Evolutionary conservation across 2,329 filamentous ascomycete species (phyloP), one percentile per base, ranked within the genome.

Genomic region (Epicoccum nigrum): DNA sequence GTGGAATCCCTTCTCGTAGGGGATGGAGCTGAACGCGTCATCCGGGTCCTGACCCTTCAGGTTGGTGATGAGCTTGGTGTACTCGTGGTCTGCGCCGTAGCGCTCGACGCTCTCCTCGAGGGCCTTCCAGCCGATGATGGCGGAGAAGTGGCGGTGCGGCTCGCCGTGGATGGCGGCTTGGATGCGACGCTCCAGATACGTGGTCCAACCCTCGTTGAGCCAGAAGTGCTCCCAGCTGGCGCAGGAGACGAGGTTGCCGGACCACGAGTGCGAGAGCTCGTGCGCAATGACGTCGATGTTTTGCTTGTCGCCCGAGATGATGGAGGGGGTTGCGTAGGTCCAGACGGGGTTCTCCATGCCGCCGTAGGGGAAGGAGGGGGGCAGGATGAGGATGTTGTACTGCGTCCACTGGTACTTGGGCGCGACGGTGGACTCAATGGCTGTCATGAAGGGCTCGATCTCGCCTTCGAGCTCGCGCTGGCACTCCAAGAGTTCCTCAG

Each of bases 241-340:
- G 63, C 86, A 89, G 7, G 85, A 88, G 2, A 92, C 89, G 31
- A 92, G 77, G 64, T 97, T 97, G 20, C 92, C 93, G 54, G 89
- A 94, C 92, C 92, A 97, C 64, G 88, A 85, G 65, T 88, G 85
- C 5, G 81, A 77, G 35, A 88, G 76, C 65, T 90, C 92, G 71
- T 96, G 94, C 1, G 94, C 94, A 74, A 99, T 96, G 16, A 97
- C 93, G 70, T 97, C 93, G 16, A 97, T 85, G 62, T 97, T 97
- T 69, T 96, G 88, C 57, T 79, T 74, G 56, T 81, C 83, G 39
- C 93, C 93, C 50, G 89, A 94, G 68, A 99, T 92, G 62, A 97
- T 88, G 28, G 92, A 96, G 2, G 93, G 93, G 1, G 94, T 97
- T 1, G 92, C 93, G 71, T 96, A 97, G 0, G 94, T 97, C 76